Conservation (phyloP, 768 basidiomycete species). For the Xerocomellus chrysenteron region DNA sequence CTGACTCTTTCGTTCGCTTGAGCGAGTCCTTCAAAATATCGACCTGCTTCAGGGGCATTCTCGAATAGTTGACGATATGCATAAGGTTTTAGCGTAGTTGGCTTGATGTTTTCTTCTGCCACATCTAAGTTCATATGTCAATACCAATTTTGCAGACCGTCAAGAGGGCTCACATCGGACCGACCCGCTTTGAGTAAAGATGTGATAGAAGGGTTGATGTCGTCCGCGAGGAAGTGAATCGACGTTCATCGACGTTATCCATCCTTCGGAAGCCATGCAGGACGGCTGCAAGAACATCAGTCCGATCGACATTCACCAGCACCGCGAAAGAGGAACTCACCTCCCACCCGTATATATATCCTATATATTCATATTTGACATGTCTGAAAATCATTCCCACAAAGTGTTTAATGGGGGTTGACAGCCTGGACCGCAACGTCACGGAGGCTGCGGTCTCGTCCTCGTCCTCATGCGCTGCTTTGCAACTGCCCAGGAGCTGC, state of each 20-base stretch:
- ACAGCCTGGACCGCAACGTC: slow-evolving; percentile 26
- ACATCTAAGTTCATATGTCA: slow-evolving; percentile 29
- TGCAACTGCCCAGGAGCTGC: slow-evolving; percentile 33
- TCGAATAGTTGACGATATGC: slow-evolving; percentile 24
- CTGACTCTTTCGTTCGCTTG: slow-evolving; percentile 33
- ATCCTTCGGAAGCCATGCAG: slow-evolving; percentile 42
- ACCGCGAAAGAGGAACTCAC: slow-evolving; percentile 25
- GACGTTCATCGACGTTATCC: slow-evolving; percentile 46
- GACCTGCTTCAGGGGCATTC: slow-evolving; percentile 26
- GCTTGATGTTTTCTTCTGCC: slow-evolving; percentile 36
- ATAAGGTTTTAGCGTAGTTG: slow-evolving; percentile 18
- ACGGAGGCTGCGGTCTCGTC: slow-evolving; percentile 26
- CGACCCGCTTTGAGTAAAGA: slow-evolving; percentile 36
- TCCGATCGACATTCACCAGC: background rate
- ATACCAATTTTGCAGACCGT: background rate
- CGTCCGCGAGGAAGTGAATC: slow-evolving; percentile 39
- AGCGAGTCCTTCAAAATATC: slow-evolving; percentile 39
- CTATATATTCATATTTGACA: slow-evolving; percentile 38
- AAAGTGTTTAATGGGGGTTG: slow-evolving; percentile 37
- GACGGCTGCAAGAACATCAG: slow-evolving; percentile 17
- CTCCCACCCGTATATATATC: slow-evolving; percentile 51
- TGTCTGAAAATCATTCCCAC: slow-evolving; percentile 52
- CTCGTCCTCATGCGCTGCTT: slow-evolving; percentile 32
- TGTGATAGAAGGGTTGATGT: slow-evolving; percentile 51
- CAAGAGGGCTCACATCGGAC: slow-evolving; percentile 35